Evolutionary conservation across 352 stramenopile genomes (phyloP).

Genomic region (Halophytophthora polymorphica): DNA sequence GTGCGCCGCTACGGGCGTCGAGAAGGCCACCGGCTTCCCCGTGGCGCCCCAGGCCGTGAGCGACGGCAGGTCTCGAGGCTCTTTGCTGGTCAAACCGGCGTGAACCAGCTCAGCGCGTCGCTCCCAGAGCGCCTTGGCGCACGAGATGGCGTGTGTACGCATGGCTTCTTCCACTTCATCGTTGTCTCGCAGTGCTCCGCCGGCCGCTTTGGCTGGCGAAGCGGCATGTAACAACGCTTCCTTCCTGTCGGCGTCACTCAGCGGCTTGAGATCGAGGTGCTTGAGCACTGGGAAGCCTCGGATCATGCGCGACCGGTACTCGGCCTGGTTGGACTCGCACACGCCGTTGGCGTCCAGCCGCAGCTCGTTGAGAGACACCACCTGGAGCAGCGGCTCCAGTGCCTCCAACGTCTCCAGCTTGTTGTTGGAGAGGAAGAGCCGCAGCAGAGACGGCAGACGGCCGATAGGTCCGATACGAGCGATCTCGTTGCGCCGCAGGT

Average conservation of each 20-base stretch:
- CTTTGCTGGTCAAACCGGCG: conserved; percentile 5
- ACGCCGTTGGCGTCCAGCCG: conserved; percentile 84
- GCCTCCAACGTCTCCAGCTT: conserved; percentile 67
- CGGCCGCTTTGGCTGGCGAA: conserved; percentile 23
- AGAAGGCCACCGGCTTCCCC: conserved; percentile 1
- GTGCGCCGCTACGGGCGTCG: background rate
- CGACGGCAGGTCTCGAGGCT: conserved; percentile 10
- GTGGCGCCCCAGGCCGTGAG: conserved; percentile 7
- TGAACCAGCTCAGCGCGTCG: conserved; percentile 6
- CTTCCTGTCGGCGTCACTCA: conserved; percentile 77
- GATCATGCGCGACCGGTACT: conserved; percentile 75
- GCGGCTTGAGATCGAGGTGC: conserved; percentile 78
- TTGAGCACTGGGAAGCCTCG: conserved; percentile 69
- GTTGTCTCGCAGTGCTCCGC: conserved; percentile 7
- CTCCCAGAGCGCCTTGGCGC: conserved; percentile 39
- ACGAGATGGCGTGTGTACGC: conserved; percentile 48
- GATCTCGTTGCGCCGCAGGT: conserved; percentile 85
- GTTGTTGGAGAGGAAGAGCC: conserved; percentile 92
- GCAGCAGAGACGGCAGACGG: conserved; percentile 71
- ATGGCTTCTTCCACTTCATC: conserved; percentile 48
- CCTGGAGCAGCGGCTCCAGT: conserved; percentile 69
- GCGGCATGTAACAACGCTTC: conserved; percentile 31
- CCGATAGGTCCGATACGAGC: conserved; percentile 50
- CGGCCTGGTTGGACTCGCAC: conserved; percentile 34
- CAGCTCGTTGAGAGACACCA: conserved; percentile 79